These are phyloP conservation scores for Penicillium sp. DNA, from an alignment of 2,329 filamentous ascomycete genomes.

Conservation along the genomic window DNA sequence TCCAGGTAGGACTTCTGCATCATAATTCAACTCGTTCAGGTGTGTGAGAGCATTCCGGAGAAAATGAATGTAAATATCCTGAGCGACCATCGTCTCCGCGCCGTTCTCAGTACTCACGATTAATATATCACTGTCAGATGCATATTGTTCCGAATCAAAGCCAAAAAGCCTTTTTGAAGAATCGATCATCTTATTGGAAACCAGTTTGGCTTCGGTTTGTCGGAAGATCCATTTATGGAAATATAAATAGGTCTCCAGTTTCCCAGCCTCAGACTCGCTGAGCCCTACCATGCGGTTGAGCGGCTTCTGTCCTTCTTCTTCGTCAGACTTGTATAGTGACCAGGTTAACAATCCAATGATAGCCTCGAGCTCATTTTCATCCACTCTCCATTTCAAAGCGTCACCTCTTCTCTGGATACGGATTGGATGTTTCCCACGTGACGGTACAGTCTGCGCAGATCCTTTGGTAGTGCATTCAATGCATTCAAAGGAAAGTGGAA, in stretches of 20 bases:
- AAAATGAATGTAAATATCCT: constrained; percentile 39
- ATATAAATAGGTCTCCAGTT: constrained; percentile 28
- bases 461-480: not conserved
- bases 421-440: constrained; percentile 19
- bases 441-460: not conserved
- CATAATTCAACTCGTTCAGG: constrained; percentile 19
- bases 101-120: constrained; percentile 27
- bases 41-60: constrained; percentile 22
- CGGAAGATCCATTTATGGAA: constrained; percentile 40
- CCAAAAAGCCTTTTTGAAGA: constrained; percentile 28
- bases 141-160: constrained; percentile 8
- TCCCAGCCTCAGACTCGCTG: constrained; percentile 20
- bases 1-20: constrained; percentile 19
- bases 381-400: constrained; percentile 29
- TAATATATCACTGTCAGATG: constrained; percentile 23
- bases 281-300: constrained; percentile 31
- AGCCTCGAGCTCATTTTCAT: constrained; percentile 35
- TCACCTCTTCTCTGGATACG: constrained; percentile 24
- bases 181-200: constrained; percentile 22
- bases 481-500: constrained; percentile 27
- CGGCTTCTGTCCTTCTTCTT: constrained; percentile 18
- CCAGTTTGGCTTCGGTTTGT: constrained; percentile 26
- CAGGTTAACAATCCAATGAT: constrained; percentile 39
- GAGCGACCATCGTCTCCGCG: constrained; percentile 34
- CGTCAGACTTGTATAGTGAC: constrained; percentile 30